phyloP scores from a whole-genome alignment of 225 moss, liverwort and hornwort species.

The Antitrichia curtipendula region DNA sequence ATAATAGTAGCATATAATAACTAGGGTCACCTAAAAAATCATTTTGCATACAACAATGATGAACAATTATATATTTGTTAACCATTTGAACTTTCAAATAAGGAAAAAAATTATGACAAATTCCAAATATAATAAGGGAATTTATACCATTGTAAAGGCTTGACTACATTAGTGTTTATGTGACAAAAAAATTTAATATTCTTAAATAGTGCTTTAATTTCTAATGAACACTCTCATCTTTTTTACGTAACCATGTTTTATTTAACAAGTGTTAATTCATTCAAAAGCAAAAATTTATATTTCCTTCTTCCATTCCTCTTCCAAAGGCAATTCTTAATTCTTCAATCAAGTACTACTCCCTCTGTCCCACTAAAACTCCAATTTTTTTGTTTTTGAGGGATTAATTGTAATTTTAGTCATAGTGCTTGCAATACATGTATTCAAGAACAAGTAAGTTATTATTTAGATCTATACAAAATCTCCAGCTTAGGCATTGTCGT shows the following conservation, averaged over 20 bases:
- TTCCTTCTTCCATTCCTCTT: no score
- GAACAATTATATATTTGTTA: not conserved
- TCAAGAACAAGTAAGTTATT: no score
- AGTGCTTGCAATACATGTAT: no score
- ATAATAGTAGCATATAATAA: not conserved
- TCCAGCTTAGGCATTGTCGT: no score
- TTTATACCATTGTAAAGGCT: not conserved
- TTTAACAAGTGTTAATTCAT: no score
- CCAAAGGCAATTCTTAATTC: no score
- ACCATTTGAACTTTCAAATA: not conserved
- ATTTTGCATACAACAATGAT: not conserved
- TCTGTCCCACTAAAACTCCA: no score
- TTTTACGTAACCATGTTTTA: not conserved
- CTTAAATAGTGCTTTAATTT: not conserved
- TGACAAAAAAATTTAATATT: not conserved
- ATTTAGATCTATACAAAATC: no score
- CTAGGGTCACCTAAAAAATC: not conserved
- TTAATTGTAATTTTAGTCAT: no score
- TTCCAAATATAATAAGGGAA: rapidly evolving
- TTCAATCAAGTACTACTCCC: no score
- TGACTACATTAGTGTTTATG: not conserved
- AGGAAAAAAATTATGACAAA: not conserved
- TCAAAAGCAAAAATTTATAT: no score
- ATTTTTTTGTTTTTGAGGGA: no score
- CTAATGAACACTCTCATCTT: not conserved